Evolutionary conservation across 257 asterid species (phyloP), one percentile per base, ranked within the genome.

Genomic region (Fraxinus anomala): DNA sequence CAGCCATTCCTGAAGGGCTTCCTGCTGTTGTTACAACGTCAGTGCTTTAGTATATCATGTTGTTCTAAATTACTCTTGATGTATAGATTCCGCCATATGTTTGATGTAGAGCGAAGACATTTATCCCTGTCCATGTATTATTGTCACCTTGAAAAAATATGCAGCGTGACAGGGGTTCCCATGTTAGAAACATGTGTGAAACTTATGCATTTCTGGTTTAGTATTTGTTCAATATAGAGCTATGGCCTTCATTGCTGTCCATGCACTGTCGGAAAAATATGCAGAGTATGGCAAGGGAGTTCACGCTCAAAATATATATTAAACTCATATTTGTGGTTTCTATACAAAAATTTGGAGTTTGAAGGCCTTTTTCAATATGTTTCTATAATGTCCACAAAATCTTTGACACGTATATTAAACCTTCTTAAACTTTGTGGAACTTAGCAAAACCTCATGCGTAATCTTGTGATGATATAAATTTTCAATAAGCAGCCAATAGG

Each of bases 11-110:
- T 72, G 99, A 96, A 88, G 99, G 99, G 54, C 97, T 96, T 82
- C 99, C 99, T 82, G 99, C 99, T 79, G 99, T 96, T 79, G 99
- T 96, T 75, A 96, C 99, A 26, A 96, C 97, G 98, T 93, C 77
- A 77, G 98, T 91, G 63, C 78, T 78, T 82, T 42, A 34, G 79
- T 82, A 79, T 34, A 21, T 76, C 67, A n/a, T 81, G 21, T 73
- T 75, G 63, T 68, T 67, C 73, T 73, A 14, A 79, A 33, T 78
- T 72, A 63, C 30, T 51, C 66, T 75, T 66, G 68, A 79, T 74
- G 70, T 75, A 65, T 59, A 33, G 65, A 24, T 63, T 23, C 17
- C 30, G 6, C 5, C n/a, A 54, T 19, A 54, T 6, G 26, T 23
- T 63, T 63, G 33, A 24, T 26, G 33, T 63, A 63, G 34, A 63